Conservation (phyloP, 352 stramenopile genomes). For the Globisporangium cystogenes region DNA sequence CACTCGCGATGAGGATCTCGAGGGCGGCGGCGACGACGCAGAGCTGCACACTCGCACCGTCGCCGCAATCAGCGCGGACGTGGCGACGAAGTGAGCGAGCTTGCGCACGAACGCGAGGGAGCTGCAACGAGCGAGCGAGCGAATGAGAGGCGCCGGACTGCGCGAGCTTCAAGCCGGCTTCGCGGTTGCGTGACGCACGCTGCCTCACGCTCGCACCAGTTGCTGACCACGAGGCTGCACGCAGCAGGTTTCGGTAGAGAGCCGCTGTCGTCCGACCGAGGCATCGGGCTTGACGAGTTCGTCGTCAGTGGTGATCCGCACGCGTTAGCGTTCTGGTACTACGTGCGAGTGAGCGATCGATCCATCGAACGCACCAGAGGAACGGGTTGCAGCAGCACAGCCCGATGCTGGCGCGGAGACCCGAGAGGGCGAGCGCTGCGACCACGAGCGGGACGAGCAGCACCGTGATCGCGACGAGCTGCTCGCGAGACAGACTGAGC, state of each 20-base stretch:
- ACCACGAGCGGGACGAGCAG: constrained; percentile 10
- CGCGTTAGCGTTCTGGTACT: constrained; percentile 3
- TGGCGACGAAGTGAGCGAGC: constrained; percentile 16
- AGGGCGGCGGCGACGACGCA: not conserved
- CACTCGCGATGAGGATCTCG: not conserved
- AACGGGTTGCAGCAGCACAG: constrained; percentile 29
- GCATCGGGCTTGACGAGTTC: constrained; percentile 20
- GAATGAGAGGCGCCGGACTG: not conserved
- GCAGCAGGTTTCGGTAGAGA: constrained; percentile 14
- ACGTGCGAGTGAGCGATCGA: not conserved
- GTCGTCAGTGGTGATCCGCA: too few species aligned
- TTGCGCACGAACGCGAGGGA: constrained; percentile 19
- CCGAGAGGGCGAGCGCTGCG: constrained; percentile 15
- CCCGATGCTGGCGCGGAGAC: constrained; percentile 20
- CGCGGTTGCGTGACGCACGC: not conserved
- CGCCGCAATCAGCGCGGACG: constrained; percentile 12
- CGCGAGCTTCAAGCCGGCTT: too few species aligned
- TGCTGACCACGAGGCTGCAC: constrained; percentile 23
- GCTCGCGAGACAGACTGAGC: not conserved
- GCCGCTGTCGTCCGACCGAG: constrained; percentile 2
- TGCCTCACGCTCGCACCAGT: constrained; percentile 17
- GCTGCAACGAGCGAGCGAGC: constrained; percentile 5
- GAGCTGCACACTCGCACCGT: constrained; percentile 2
- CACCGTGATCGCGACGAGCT: constrained; percentile 9
- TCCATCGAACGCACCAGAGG: constrained; percentile 29